Evolutionary conservation across 768 basidiomycete genomes (phyloP).

Genomic region (Suillus sp.): DNA sequence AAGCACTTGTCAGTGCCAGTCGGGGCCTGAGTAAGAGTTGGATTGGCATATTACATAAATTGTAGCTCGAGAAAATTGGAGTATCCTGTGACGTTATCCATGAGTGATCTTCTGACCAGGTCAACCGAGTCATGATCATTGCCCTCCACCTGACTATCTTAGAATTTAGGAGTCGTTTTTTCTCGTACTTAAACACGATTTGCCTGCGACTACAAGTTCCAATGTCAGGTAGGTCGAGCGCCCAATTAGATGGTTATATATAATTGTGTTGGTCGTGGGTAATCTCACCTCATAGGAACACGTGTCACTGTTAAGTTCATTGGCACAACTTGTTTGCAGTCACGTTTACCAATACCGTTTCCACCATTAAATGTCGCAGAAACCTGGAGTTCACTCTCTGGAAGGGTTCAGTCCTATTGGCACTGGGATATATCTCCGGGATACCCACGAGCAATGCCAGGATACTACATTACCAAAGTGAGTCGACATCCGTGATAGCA

Average conservation of each 20-base stretch:
- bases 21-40: not conserved
- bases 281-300: not conserved
- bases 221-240: not conserved
- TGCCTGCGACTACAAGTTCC: not conserved
- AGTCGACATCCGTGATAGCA: slow-evolving; percentile 10
- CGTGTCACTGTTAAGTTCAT: not conserved
- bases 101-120: too few species aligned
- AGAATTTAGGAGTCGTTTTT: not conserved
- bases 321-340: too few species aligned
- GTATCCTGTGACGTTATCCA: too few species aligned
- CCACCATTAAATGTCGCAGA: not conserved
- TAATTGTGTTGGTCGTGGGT: not conserved
- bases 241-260: not conserved
- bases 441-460: not conserved
- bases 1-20: not conserved
- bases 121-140: too few species aligned
- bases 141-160: not conserved
- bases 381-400: not conserved
- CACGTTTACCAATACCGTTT: not conserved
- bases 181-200: not conserved
- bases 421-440: slow-evolving; percentile 6
- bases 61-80: not conserved
- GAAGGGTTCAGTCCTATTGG: slow-evolving; percentile 5
- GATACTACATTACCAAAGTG: slow-evolving; percentile 24
- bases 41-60: slow-evolving; percentile 1